A percentile compares a stretch with the other conserved stretches of the same genome.
phyloP scores from a whole-genome alignment of 2,329 filamentous ascomycete genomes.

The Aspergillus thermomutatus region DNA sequence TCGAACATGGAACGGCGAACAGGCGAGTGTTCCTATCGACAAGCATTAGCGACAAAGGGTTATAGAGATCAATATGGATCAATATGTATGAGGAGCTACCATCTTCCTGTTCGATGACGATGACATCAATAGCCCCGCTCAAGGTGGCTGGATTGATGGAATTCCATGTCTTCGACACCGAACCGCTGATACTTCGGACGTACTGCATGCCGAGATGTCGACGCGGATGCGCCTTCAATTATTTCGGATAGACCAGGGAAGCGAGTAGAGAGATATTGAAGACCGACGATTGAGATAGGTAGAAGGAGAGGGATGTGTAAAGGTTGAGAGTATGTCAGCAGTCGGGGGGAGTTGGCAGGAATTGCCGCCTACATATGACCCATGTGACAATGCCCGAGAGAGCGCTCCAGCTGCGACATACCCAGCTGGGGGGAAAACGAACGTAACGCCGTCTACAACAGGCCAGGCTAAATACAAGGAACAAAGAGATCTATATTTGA shows the following conservation, averaged over 20 bases:
- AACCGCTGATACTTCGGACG: constrained; percentile 91
- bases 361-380: constrained; percentile 32
- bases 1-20: constrained; percentile 96
- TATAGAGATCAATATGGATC: not conserved
- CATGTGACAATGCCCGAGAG: constrained; percentile 32
- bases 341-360: constrained; percentile 19
- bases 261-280: constrained; percentile 7
- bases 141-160: constrained; percentile 97
- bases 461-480: not conserved
- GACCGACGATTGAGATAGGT: constrained; percentile 3
- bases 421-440: constrained; percentile 9
- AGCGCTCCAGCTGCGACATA: constrained; percentile 10
- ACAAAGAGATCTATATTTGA: not conserved
- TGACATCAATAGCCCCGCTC: constrained; percentile 97
- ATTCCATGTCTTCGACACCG: constrained; percentile 98
- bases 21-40: constrained; percentile 62
- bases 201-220: constrained; percentile 73
- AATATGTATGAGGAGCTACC: constrained; percentile 48
- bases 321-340: constrained; percentile 8
- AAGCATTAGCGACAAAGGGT: not conserved
- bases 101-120: constrained; percentile 95
- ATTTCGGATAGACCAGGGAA: not conserved
- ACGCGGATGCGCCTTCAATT: constrained; percentile 14
- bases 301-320: constrained; percentile 6
- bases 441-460: constrained; percentile 5